A percentile compares a stretch with the other conserved stretches of the same genome.
Conservation (phyloP, 2,329 filamentous ascomycete species). For the Falciphora oryzae region DNA sequence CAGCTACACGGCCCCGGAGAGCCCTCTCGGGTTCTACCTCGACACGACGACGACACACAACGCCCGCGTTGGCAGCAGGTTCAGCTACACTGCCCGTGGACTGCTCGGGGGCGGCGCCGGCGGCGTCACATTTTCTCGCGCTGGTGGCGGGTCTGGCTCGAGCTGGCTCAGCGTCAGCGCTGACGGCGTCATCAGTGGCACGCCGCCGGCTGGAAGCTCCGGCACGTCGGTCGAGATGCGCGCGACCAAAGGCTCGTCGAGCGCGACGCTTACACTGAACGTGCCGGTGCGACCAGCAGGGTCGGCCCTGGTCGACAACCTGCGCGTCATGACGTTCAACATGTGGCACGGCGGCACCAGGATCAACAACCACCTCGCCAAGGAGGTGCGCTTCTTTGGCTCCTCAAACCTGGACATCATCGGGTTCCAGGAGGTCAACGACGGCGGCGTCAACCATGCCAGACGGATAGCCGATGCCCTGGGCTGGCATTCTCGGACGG, state of each 20-base stretch:
- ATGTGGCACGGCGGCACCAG: conserved; percentile 33
- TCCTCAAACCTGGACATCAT: conserved; percentile 29
- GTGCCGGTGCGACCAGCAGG: conserved; percentile 26
- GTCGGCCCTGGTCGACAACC: conserved; percentile 25
- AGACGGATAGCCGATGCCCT: conserved; percentile 30
- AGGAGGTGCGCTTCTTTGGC: conserved; percentile 31
- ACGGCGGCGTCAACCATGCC: conserved; percentile 19
- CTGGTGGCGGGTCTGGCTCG: conserved; percentile 13
- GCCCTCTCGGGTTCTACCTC: conserved; percentile 22
- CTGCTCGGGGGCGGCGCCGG: conserved; percentile 24
- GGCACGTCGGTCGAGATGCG: conserved; percentile 23
- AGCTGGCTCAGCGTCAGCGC: conserved; percentile 28
- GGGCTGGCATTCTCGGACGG: conserved; percentile 28
- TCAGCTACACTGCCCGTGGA: conserved; percentile 26
- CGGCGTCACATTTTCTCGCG: conserved; percentile 23
- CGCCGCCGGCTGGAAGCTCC: conserved; percentile 18
- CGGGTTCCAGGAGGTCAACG: conserved; percentile 31
- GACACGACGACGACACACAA: conserved; percentile 28
- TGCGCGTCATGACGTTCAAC: conserved; percentile 33
- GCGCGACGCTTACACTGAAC: conserved; percentile 20
- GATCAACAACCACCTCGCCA: conserved; percentile 31
- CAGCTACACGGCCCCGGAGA: conserved; percentile 14
- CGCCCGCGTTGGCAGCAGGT: conserved; percentile 28
- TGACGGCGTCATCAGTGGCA: conserved; percentile 31
- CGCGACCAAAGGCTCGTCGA: conserved; percentile 19